phyloP scores from a whole-genome alignment of 306 rosid genomes.

The Oemleria cerasiformis region DNA sequence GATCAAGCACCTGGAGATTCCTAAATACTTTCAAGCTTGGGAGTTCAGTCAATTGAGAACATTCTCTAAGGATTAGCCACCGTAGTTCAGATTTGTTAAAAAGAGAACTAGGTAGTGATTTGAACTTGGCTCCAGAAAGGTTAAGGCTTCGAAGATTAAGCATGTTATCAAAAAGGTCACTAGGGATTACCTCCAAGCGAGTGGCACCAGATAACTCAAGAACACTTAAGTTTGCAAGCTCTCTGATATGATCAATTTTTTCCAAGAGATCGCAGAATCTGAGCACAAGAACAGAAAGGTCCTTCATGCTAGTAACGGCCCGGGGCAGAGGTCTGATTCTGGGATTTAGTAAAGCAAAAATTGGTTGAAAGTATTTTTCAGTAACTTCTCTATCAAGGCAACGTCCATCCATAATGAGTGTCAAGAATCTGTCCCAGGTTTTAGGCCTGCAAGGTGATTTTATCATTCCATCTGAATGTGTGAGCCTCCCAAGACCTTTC shows the following conservation, averaged over 20 bases:
- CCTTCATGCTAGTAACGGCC: not conserved
- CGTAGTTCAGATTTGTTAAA: constrained; percentile 16
- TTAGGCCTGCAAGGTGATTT: constrained; percentile 4
- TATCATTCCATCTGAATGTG: constrained; percentile 21
- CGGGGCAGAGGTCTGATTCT: constrained; percentile 10
- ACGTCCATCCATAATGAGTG: constrained; percentile 30
- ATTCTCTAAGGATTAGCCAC: constrained; percentile 28
- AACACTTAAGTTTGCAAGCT: constrained; percentile 2
- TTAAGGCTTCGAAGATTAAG: constrained; percentile 28
- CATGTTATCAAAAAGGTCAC: constrained; percentile 2
- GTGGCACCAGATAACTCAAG: constrained; percentile 39
- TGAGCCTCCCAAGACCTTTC: constrained; percentile 25
- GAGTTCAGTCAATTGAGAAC: constrained; percentile 10
- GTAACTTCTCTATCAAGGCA: constrained; percentile 17
- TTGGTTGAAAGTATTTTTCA: not conserved
- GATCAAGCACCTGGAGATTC: constrained; percentile 36
- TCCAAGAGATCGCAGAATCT: constrained; percentile 33
- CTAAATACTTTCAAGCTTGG: constrained; percentile 5
- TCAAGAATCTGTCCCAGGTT: constrained; percentile 15
- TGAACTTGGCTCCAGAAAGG: constrained; percentile 20
- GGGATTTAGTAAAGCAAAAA: constrained; percentile 30
- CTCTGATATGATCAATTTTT: not conserved
- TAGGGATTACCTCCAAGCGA: constrained; percentile 11
- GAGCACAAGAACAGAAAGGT: constrained; percentile 34
- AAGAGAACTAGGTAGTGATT: constrained; percentile 28